These are phyloP conservation scores for Pistacia atlantica DNA, from an alignment of 345 rosid genomes.

Conservation along the genomic window DNA sequence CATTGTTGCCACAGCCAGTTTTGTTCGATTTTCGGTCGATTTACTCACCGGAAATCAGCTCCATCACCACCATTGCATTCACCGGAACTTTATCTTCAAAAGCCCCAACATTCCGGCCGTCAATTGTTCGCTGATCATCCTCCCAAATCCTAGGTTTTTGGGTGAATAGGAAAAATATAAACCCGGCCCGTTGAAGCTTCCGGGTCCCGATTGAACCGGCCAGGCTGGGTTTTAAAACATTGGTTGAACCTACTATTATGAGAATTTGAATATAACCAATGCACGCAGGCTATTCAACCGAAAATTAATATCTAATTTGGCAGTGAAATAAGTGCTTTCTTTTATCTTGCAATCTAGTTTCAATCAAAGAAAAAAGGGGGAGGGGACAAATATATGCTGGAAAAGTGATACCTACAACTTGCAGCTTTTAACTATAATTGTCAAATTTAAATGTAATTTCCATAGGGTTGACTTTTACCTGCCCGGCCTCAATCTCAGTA, in stretches of 20 bases:
- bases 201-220: too few relatives aligned
- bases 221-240: too few relatives aligned
- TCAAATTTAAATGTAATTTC: background rate
- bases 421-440: background rate
- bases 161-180: too few relatives aligned
- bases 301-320: background rate
- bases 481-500: constrained; percentile 93
- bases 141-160: too few relatives aligned
- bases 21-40: too few relatives aligned
- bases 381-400: background rate
- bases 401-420: background rate
- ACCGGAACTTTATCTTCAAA: too few relatives aligned
- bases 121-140: too few relatives aligned
- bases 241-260: background rate
- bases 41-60: too few relatives aligned
- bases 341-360: background rate
- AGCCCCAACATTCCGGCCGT: too few relatives aligned
- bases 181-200: too few relatives aligned
- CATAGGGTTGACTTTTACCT: constrained; percentile 46
- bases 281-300: background rate
- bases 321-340: background rate
- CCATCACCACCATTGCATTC: too few relatives aligned
- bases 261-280: constrained; percentile 1
- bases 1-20: too few relatives aligned
- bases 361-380: background rate